phyloP scores from a whole-genome alignment of 345 rosid genomes.

The Sonneratia caseolaris region DNA sequence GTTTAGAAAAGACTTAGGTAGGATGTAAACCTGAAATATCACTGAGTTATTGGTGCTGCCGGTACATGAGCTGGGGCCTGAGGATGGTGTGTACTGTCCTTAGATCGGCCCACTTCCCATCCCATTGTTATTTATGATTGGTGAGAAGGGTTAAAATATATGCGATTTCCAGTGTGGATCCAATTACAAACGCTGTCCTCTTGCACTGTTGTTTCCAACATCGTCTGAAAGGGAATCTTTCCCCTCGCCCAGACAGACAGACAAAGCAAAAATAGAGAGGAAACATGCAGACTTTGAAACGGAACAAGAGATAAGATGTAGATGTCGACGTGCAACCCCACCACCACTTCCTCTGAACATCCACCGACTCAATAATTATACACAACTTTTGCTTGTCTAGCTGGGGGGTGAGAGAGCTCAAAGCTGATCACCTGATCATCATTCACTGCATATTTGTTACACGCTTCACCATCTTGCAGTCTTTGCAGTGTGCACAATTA shows the following conservation, averaged over 20 bases:
- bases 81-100: no score
- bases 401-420: no score
- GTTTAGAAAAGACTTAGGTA: no score
- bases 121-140: not conserved
- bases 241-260: constrained; percentile 6
- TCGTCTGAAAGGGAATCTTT: constrained; percentile 26
- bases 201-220: constrained; percentile 17
- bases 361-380: constrained; percentile 9
- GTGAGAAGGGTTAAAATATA: not conserved
- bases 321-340: not conserved
- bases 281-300: not conserved
- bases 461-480: no score
- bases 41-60: no score
- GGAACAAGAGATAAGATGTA: constrained; percentile 9
- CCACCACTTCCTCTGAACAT: constrained; percentile 9
- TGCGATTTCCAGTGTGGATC: constrained; percentile 9
- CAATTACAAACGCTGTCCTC: constrained; percentile 12
- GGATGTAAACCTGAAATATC: no score
- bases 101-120: not conserved
- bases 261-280: not conserved
- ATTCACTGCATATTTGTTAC: no score
- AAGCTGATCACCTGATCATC: no score
- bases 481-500: no score
- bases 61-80: no score
- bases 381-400: not conserved